Conservation (phyloP, 352 stramenopile genomes). For the Phytophthora cajani region DNA sequence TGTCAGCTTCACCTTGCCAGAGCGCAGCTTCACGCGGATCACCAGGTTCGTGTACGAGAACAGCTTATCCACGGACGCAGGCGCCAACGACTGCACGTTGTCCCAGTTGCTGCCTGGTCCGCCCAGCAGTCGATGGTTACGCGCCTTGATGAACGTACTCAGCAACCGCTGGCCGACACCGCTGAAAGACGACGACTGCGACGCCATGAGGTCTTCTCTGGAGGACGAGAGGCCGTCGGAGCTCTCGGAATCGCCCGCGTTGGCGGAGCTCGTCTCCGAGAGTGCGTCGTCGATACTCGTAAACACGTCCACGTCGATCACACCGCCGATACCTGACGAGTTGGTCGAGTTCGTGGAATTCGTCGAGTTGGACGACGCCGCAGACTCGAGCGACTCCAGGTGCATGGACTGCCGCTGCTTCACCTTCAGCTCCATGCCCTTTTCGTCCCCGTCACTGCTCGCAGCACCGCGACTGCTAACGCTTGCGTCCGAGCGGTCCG, state of each 20-base stretch:
- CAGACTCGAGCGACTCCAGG: constrained; percentile 37
- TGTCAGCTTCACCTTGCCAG: constrained; percentile 76
- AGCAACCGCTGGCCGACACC: constrained; percentile 71
- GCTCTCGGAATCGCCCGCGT: constrained; percentile 26
- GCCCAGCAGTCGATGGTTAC: constrained; percentile 66
- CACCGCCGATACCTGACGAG: constrained; percentile 59
- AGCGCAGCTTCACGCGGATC: constrained; percentile 84
- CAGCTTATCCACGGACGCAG: constrained; percentile 55
- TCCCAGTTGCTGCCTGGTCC: constrained; percentile 33
- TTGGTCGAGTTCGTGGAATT: constrained; percentile 41
- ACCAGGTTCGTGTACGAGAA: constrained; percentile 78
- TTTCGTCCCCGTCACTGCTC: constrained; percentile 25
- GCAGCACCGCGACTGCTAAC: constrained; percentile 20
- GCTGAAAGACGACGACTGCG: constrained; percentile 68
- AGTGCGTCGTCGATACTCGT: constrained; percentile 78
- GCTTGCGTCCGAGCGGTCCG: constrained; percentile 24
- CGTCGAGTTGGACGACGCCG: constrained; percentile 39
- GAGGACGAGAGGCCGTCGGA: constrained; percentile 22
- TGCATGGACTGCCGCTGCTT: constrained; percentile 40
- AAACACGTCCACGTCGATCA: constrained; percentile 87
- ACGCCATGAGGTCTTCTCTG: constrained; percentile 36
- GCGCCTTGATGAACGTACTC: constrained; percentile 75
- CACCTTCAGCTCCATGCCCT: constrained; percentile 27
- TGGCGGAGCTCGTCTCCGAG: constrained; percentile 43
- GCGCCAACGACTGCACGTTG: constrained; percentile 48